phyloP scores from a whole-genome alignment of 352 stramenopile species.

The Saprolegnia parasitica region DNA sequence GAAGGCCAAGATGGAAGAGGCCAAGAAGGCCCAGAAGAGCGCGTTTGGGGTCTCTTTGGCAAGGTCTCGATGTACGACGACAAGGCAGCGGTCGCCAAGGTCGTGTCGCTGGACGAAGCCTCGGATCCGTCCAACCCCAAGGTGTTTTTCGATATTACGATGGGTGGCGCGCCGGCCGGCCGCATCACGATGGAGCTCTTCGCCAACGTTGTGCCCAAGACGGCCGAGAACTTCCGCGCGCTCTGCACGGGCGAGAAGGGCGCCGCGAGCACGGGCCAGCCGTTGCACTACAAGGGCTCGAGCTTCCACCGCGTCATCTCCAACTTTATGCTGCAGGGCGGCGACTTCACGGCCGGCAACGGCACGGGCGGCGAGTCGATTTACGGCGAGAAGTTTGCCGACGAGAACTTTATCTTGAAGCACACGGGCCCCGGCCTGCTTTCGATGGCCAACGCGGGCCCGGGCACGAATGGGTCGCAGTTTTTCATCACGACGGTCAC shows the following conservation, averaged over 20 bases:
- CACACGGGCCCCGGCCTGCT: conserved; percentile 93
- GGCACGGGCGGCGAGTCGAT: conserved; percentile 94
- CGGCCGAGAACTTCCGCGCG: conserved; percentile 97
- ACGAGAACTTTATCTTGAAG: conserved; percentile 98
- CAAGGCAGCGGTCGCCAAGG: conserved; percentile 80
- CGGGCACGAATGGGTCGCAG: conserved; percentile 96
- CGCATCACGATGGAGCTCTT: conserved; percentile 95
- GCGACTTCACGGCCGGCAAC: conserved; percentile 95
- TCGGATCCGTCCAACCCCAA: conserved; percentile 90
- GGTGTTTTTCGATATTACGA: conserved; percentile 98
- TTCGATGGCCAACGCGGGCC: conserved; percentile 96
- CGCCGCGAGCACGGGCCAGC: conserved; percentile 65
- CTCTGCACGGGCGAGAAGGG: conserved; percentile 98
- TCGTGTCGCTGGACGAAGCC: conserved; percentile 37
- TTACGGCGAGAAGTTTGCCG: conserved; percentile 92
- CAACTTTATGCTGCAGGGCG: conserved; percentile 92
- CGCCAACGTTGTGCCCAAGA: conserved; percentile 95
- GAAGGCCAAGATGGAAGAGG: conserved; percentile 84
- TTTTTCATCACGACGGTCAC: conserved; percentile 95
- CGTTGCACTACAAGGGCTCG: conserved; percentile 97
- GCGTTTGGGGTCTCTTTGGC: conserved; percentile 95
- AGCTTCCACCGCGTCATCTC: conserved; percentile 97
- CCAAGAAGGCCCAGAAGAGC: conserved; percentile 94
- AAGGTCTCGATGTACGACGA: conserved; percentile 98
- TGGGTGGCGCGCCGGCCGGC: conserved; percentile 83